A percentile compares a stretch with the other conserved stretches of the same genome.
phyloP scores from a whole-genome alignment of 164 flowering plant species.

The Magnolia kwangsiensis region DNA sequence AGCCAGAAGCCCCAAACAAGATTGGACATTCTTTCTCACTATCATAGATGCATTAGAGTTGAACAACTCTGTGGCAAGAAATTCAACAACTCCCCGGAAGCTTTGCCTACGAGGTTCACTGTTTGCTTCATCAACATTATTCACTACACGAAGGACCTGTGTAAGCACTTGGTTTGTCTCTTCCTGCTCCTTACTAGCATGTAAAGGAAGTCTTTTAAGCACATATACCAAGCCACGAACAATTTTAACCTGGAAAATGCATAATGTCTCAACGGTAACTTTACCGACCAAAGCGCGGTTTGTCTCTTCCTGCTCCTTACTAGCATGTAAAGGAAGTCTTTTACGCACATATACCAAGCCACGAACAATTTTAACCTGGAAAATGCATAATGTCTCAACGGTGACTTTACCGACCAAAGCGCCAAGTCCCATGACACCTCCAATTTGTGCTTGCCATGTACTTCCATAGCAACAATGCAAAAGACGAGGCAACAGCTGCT shows the following conservation, averaged over 20 bases:
- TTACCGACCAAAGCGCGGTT: slow-evolving; percentile 95
- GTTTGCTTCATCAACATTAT: slow-evolving; percentile 92
- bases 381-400: slow-evolving; percentile 74
- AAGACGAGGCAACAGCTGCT: slow-evolving; percentile 93
- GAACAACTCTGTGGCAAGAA: slow-evolving; percentile 88
- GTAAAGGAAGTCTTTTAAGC: slow-evolving; percentile 87
- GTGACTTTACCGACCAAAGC: slow-evolving; percentile 96
- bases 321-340: slow-evolving; percentile 92
- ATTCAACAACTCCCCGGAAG: slow-evolving; percentile 92
- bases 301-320: slow-evolving; percentile 96
- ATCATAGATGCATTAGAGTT: slow-evolving; percentile 76
- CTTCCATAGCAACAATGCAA: slow-evolving; percentile 94
- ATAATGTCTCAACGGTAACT: slow-evolving; percentile 85
- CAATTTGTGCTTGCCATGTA: slow-evolving; percentile 97
- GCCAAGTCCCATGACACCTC: slow-evolving; percentile 97
- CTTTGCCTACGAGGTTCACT: slow-evolving; percentile 87
- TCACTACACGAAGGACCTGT: slow-evolving; percentile 94
- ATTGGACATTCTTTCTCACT: slow-evolving; percentile 91
- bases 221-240: slow-evolving; percentile 86
- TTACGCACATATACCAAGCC: slow-evolving; percentile 87
- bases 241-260: slow-evolving; percentile 77
- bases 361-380: slow-evolving; percentile 81
- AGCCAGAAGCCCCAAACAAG: slow-evolving; percentile 92
- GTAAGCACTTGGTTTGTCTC: slow-evolving; percentile 97
- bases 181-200: slow-evolving; percentile 95